Base-by-base conservation (phyloP, 306 rosid genomes). In the Luffa aegyptiaca region DNA sequence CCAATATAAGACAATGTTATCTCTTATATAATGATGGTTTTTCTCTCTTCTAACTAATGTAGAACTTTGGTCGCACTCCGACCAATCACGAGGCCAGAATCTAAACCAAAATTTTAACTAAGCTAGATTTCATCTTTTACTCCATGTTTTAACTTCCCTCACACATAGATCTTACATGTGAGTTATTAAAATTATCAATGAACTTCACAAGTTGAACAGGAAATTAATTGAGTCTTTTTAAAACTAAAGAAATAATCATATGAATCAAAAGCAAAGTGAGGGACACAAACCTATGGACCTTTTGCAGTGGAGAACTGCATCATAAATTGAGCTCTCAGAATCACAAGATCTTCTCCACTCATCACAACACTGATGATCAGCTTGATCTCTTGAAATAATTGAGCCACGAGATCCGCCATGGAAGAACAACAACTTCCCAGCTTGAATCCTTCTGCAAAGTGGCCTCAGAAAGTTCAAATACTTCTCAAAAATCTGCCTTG, bases 261-360 rank as follows among this genome's bases (percentile, higher is more conserved):
- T 48, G 9, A 39, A 46, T 71, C 5, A 6, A 16, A 71, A 42
- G 35, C 6, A 45, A 21, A 46, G 51, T 57, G 75, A 35, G 2
- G 41, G 3, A 46, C 31, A 63, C 85, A 58, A 84, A 95, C 99
- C 97, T 78, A 91, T 91, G 41, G 99, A 95, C 86, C 94, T 91
- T 83, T 95, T 95, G 94, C 99, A 95, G 82, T 95, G 97, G 26
- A 93, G 97, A 84, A 95, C 97, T 49, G 99, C 99, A 84, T 95
- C 99, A 84, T 95, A 89, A 76, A 95, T 95, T 80, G 99, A 95
- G 87, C 88, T 88, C 81, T 95, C 99, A 18, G 97, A 93, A 85
- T 95, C 99, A 84, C 97, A 95, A 31, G 97, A 95, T 85, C 81
- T 87, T 56, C 99, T 84, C 92, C 93, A 91, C 37, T 86, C 88